Percentiles rank a stretch among this genome's conserved stretches.
Evolutionary conservation across 1,284 basidiomycete genomes (phyloP).

Genomic region (Cryptococcus sp.): DNA sequence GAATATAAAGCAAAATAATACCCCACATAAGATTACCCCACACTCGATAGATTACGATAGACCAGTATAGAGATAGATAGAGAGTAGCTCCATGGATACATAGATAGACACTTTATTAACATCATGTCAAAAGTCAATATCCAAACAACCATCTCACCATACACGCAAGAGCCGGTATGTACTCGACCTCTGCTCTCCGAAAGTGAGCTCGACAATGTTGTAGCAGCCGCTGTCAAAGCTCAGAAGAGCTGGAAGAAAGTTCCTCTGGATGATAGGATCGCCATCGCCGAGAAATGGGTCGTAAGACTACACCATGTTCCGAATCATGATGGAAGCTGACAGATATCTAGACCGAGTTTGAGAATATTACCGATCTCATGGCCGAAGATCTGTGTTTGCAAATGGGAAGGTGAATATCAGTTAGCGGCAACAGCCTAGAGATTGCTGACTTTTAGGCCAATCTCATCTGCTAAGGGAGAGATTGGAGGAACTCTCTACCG

Average conservation of each 20-base stretch:
- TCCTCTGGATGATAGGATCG: conserved; percentile 65
- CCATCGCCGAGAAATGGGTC: conserved; percentile 70
- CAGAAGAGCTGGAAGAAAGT: conserved; percentile 70
- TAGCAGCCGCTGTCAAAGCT: conserved; percentile 59
- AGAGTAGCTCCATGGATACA: too few species aligned
- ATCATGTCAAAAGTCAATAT: conserved; percentile 36
- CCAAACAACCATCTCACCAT: conserved; percentile 54
- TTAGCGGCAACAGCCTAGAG: background rate
- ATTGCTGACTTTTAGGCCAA: conserved; percentile 56
- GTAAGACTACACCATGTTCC: conserved; percentile 53
- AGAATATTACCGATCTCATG: conserved; percentile 64
- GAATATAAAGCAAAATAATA: background rate
- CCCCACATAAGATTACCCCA: conserved; percentile 7
- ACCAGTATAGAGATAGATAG: too few species aligned
- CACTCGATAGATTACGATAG: background rate
- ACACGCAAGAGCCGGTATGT: conserved; percentile 49
- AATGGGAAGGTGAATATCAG: conserved; percentile 63
- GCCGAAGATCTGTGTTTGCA: conserved; percentile 68
- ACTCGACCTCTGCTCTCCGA: conserved; percentile 46
- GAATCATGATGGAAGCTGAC: background rate
- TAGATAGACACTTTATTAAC: background rate
- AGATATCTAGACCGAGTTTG: conserved; percentile 64
- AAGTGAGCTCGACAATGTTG: conserved; percentile 57
- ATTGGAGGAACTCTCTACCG: conserved; percentile 74
- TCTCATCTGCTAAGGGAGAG: conserved; percentile 72